These are phyloP conservation scores for Fusarium sp. DNA, from an alignment of 2,329 filamentous ascomycete species.

Conservation along the genomic window DNA sequence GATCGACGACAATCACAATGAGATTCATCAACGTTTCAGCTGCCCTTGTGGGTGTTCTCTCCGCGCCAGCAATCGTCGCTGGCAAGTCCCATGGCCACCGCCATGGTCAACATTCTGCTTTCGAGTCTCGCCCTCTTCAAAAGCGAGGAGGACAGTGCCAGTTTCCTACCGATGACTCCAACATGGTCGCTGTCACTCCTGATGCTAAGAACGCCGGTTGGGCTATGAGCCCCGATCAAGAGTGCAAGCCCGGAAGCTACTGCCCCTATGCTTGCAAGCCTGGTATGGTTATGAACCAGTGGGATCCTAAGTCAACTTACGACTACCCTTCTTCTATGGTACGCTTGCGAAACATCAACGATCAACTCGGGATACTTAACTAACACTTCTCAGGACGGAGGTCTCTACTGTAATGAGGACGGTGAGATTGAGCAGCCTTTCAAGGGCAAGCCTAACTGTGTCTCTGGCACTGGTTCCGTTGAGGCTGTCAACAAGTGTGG, in stretches of 20 bases:
- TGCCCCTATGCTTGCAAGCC: conserved; percentile 82
- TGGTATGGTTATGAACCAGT: conserved; percentile 81
- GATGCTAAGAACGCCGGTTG: conserved; percentile 75
- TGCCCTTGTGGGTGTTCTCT: conserved; percentile 61
- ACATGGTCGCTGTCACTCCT: conserved; percentile 75
- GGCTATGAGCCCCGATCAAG: conserved; percentile 81
- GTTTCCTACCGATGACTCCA: conserved; percentile 71
- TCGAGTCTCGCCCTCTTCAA: conserved; percentile 49
- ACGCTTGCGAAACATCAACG: conserved; percentile 44
- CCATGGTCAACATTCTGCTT: conserved; percentile 49
- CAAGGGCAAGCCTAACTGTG: conserved; percentile 73
- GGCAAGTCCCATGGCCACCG: conserved; percentile 49
- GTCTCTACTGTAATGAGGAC: conserved; percentile 74
- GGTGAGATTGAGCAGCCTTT: conserved; percentile 78
- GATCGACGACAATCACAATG: conserved; percentile 56
- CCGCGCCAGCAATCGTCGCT: conserved; percentile 54
- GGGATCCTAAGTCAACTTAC: conserved; percentile 78
- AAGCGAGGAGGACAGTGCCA: conserved; percentile 69
- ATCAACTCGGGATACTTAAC: not conserved
- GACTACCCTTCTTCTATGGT: conserved; percentile 78
- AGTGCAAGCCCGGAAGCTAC: conserved; percentile 73
- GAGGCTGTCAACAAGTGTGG: conserved; percentile 74
- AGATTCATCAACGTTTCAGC: conserved; percentile 63
- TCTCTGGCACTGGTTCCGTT: conserved; percentile 73
- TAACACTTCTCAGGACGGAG: conserved; percentile 68